phyloP scores from a whole-genome alignment of 2,329 filamentous ascomycete genomes.

The Aspergillus sp. region DNA sequence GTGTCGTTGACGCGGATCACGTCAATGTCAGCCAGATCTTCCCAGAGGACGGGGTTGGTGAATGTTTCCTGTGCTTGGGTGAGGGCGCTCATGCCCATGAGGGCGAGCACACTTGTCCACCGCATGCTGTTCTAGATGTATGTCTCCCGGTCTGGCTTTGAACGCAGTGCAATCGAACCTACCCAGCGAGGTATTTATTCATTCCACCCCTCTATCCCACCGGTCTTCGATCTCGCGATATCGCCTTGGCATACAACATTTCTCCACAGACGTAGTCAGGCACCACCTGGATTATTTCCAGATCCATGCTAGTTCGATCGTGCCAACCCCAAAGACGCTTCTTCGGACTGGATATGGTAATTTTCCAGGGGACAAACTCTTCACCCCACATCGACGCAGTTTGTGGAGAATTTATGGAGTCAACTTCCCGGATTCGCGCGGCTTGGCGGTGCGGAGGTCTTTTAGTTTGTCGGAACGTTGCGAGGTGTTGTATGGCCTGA shows the following conservation, averaged over 20 bases:
- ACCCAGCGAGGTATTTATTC: too few species aligned
- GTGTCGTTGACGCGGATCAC: constrained; percentile 52
- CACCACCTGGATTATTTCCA: neutral
- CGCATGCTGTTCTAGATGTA: too few species aligned
- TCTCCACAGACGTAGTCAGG: too few species aligned
- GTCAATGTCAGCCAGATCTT: constrained; percentile 57
- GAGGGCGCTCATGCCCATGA: too few species aligned
- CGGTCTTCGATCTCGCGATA: too few species aligned
- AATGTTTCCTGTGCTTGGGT: constrained; percentile 14
- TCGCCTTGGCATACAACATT: too few species aligned
- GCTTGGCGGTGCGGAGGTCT: neutral
- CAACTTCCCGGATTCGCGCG: neutral
- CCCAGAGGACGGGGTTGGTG: constrained; percentile 55
- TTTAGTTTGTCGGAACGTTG: neutral
- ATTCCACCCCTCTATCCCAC: too few species aligned
- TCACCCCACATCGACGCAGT: neutral
- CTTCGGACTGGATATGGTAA: neutral
- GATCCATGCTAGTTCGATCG: neutral
- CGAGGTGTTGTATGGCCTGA: too few species aligned
- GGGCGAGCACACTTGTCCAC: too few species aligned
- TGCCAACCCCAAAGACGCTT: neutral
- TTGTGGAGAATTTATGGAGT: neutral
- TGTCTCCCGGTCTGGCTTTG: too few species aligned
- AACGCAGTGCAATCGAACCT: too few species aligned
- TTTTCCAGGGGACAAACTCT: neutral